Conservation (phyloP, 2,329 filamentous ascomycete genomes). For the Aspergillus clavatus region DNA sequence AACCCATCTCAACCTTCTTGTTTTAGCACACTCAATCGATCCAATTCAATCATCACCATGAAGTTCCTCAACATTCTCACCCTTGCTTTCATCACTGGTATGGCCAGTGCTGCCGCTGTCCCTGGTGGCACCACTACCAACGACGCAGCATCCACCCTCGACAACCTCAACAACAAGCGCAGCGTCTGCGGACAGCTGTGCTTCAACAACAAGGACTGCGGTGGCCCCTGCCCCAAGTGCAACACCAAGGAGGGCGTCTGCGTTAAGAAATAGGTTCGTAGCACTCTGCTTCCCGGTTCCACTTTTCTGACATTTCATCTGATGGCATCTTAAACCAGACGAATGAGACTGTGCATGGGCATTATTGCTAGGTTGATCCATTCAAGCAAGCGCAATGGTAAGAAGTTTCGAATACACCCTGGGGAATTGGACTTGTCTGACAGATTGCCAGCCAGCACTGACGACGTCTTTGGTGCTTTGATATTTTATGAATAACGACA, state of each 20-base stretch:
- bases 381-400: not conserved
- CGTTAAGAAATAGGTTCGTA: not conserved
- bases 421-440: not conserved
- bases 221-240: conserved; percentile 4
- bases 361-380: not conserved
- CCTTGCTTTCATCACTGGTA: not conserved
- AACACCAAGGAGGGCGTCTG: not conserved
- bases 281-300: not conserved
- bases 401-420: not conserved
- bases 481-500: not conserved
- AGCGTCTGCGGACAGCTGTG: conserved; percentile 8
- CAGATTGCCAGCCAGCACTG: not conserved
- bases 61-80: conserved; percentile 4
- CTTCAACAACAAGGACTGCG: conserved; percentile 3
- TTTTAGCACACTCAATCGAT: not conserved
- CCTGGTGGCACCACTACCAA: not conserved
- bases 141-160: not conserved
- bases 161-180: not conserved
- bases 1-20: not conserved
- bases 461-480: not conserved
- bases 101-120: conserved; percentile 1
- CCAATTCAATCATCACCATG: conserved; percentile 5
- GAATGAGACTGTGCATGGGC: too few species aligned
- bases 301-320: not conserved
- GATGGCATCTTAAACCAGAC: not conserved